Evolutionary conservation across 306 rosid genomes (phyloP), one percentile per base, ranked within the genome.

Genomic region (Purshia tridentata): DNA sequence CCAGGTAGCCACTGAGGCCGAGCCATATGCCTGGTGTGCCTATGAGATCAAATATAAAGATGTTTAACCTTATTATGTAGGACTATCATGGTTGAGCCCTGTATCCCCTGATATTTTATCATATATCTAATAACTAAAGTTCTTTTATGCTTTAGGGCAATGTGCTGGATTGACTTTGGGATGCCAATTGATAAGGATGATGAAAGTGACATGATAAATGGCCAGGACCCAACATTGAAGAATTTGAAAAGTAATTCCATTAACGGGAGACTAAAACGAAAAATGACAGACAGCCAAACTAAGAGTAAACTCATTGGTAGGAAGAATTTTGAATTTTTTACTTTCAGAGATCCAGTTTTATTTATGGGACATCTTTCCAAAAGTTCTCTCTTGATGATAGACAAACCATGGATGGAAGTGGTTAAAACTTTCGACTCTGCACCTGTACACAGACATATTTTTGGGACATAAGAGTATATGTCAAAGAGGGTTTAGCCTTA

Each of bases 321-420:
- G 85, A 89, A 75, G 76, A 93, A 89, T 77, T 90, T 94, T 51
- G 91, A 88, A 65, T 82, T 91, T 72, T 41, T 78, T 74, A 77
- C 86, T 9, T 88, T 88, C 48, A 81, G 82, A 57, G 81, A 88
- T 76, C 96, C 93, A 40, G 88, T 87, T 84, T 88, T 95, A 76
- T 88, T 87, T 74, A 74, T 88, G 19, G 88, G 90, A 16, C 88
- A 91, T 78, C 93, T 90, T 66, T 87, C 97, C 10, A 86, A 80
- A 72, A 84, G 72, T 78, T 82, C 89, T 7, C 67, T 90, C 45
- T 90, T 95, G 83, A 79, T 89, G 73, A 72, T 95, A 70, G 96
- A 95, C 80, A 95, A 88, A 84, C 96, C 96, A 5, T 95, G 99
- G 99, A 73, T 85, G 73, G 93, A 90, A 80, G 99, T 95, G 68